Base-by-base conservation (phyloP, 768 basidiomycete species). In the Xerocomellus dryophilus region DNA sequence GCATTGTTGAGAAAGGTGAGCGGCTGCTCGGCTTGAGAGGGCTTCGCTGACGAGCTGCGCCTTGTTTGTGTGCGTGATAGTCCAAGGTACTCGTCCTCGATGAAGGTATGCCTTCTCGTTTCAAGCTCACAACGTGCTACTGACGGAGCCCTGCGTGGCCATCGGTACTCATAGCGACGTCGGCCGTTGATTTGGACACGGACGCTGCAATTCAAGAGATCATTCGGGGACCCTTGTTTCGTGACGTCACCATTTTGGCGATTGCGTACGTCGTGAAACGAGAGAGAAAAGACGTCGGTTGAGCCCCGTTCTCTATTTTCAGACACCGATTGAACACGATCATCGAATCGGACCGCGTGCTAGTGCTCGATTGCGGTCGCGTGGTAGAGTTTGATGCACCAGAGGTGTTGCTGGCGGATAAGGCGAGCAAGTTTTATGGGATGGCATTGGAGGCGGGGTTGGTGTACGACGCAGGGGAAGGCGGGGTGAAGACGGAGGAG, bases 1-100 rank as follows among this genome's bases (percentile, higher is more conserved):
- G 92, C 93, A 1, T 66, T 94, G 36, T 70, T 95, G 49, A 78
- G 87, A 49, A 88, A 90, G 75, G 84, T 83, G 59, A 40, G 67
- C 15, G 9, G 8, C 41, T 29, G 35, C 12, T 27, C 20, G n/a
- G n/a, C 10, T n/a, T 12, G 38, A 39, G 38, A 20, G 18, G 5
- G 9, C 38, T 18, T 20, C 38, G 38, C 18, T 39, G 18, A 20
- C 18, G 35, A 4, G 35, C 34, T 15, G 34, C 9, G 29, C 10
- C 29, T 29, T 29, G 29, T 15, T 5, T 17, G 34, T 15, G 7
- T 17, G 34, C 17, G 18, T 20, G 18, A 39, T 20, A 86, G 81
- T 83, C 89, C 10, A 93, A 86, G 70, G 86, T 96, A 40, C 75
- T 97, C 12, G 90, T 96, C 1, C 75, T 97, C 17, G 94, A 96